Evolutionary conservation across 140 eudicot genomes (phyloP), one percentile per base, ranked within the genome.

Genomic region (Cichorium intybus): DNA sequence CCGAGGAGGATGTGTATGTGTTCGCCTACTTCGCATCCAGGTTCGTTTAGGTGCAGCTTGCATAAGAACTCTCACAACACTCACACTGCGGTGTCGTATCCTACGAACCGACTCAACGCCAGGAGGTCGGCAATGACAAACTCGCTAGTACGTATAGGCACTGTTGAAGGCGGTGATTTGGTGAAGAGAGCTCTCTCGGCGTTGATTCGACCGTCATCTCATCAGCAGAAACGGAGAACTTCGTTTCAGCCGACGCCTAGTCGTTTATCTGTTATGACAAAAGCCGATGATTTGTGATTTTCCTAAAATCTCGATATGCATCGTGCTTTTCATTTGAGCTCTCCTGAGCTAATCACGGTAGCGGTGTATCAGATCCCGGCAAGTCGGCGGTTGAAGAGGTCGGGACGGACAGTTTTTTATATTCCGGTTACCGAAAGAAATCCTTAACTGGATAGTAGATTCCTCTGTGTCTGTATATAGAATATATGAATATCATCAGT

Each of bases 121-220:
- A 28, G 88, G 12, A 10, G 92, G 15, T 85, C 92, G 1, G 92
- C 92, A 14, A 85, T 85, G 92, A 85, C 87, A 7, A 85, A 85
- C 46, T 85, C 92, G 56, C 69, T 85, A 0, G 92, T 85, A 0
- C 72, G 92, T 0, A 85, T 85, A 1, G 88, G 88, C 0, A 85
- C 92, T 0, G 92, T 85, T 0, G 92, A 85, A 68, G 83, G 81
- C 47, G 90, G 81, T 23, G 83, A 88, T 69, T 14, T 83, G 79
- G 85, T 87, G 51, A 82, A 37, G 66, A 65, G 96, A 49, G 92
- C 95, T 14, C 61, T 87, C 3, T 56, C 96, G 31, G 86, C 96
- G 29, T 56, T 88, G 82, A 87, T 91, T 63, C 84, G 95, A 0
- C 98, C 96, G 34, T 91, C 95, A 6, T 88, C 95, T 3, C 96